phyloP scores from a whole-genome alignment of 179 eudicot genomes.

The Corrigiola litoralis region DNA sequence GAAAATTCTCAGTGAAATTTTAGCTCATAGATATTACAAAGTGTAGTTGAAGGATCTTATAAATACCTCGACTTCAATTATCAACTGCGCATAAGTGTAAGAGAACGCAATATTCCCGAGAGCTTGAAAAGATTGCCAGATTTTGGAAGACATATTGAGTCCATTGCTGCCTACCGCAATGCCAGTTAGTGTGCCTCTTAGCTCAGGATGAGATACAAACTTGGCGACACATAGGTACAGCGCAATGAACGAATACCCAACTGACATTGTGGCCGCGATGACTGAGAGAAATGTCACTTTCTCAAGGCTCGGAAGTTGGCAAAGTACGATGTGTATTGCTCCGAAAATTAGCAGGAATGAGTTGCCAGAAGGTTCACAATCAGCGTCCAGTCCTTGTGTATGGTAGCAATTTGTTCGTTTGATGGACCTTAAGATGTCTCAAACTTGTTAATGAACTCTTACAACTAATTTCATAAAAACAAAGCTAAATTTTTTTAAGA shows the following conservation, averaged over 20 bases:
- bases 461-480: neutral
- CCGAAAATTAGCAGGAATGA: constrained; percentile 36
- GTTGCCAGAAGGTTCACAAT: constrained; percentile 28
- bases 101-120: constrained; percentile 33
- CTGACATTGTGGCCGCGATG: constrained; percentile 42
- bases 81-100: constrained; percentile 26
- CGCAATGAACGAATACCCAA: constrained; percentile 38
- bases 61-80: constrained; percentile 30
- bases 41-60: neutral
- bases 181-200: constrained; percentile 23
- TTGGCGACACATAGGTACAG: constrained; percentile 30
- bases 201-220: constrained; percentile 20
- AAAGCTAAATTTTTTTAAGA: neutral
- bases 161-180: constrained; percentile 18
- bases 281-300: constrained; percentile 36
- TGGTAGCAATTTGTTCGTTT: constrained; percentile 38
- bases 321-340: constrained; percentile 28
- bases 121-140: constrained; percentile 33
- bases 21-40: neutral
- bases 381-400: constrained; percentile 21
- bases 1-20: neutral
- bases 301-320: constrained; percentile 36
- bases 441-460: neutral
- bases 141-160: constrained; percentile 14
- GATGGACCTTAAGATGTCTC: constrained; percentile 19